These are phyloP conservation scores for Gymnopilus junonius DNA, from an alignment of 768 basidiomycete genomes.

Conservation along the genomic window DNA sequence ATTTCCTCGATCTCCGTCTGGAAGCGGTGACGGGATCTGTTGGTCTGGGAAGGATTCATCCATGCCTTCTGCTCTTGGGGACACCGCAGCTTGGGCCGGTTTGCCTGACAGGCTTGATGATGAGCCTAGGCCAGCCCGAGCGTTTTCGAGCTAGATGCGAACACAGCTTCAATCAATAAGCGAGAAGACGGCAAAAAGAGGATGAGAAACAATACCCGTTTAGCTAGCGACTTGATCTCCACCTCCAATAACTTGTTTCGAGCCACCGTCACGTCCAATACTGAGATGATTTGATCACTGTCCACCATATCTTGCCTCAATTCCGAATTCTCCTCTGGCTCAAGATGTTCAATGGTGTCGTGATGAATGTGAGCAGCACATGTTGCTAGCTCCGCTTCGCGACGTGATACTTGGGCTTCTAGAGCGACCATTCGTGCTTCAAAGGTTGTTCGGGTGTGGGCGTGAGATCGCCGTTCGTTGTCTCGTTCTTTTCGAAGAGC, in stretches of 20 bases:
- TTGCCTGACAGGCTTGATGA: conserved; percentile 8
- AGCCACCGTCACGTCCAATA: conserved; percentile 40
- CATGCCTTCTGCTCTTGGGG: background rate
- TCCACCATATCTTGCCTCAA: conserved; percentile 21
- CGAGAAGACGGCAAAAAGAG: background rate
- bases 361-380: conserved; percentile 17
- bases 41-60: background rate
- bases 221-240: conserved; percentile 44
- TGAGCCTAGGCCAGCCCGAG: conserved; percentile 13
- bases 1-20: background rate
- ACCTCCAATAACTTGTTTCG: conserved; percentile 48
- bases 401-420: conserved; percentile 56
- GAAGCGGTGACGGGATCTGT: background rate
- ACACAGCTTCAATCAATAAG: background rate
- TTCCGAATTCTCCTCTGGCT: background rate
- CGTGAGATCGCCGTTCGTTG: conserved; percentile 47
- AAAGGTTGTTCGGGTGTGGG: conserved; percentile 39
- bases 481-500: conserved; percentile 47
- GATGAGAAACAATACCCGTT: conserved; percentile 33
- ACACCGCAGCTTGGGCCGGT: background rate
- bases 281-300: conserved; percentile 43
- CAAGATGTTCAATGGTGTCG: background rate
- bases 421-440: conserved; percentile 48
- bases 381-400: conserved; percentile 59
- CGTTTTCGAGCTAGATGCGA: conserved; percentile 22